Percentiles rank a stretch among this genome's conserved stretches.
These are phyloP conservation scores for Trichosanthes cucumerina DNA, from an alignment of 306 rosid genomes.

Conservation along the genomic window DNA sequence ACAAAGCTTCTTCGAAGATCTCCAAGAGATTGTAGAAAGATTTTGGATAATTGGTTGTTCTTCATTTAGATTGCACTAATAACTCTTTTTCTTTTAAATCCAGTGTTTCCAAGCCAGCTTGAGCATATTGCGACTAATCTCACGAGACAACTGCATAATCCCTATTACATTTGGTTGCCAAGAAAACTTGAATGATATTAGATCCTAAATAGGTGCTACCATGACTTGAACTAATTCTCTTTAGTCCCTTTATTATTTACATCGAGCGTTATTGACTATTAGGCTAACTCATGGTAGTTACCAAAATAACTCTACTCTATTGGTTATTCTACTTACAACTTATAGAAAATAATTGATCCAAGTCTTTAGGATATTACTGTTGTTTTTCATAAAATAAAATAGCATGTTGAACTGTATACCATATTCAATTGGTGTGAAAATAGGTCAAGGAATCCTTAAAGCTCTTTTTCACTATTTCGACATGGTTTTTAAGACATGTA, in stretches of 20 bases:
- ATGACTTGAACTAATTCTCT: neutral
- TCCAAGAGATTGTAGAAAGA: neutral
- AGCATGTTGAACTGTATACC: neutral
- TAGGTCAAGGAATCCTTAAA: neutral
- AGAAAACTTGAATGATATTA: no score
- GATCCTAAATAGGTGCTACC: no score
- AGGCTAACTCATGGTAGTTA: neutral
- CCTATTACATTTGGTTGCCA: neutral
- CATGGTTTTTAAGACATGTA: constrained; percentile 15
- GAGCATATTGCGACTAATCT: neutral
- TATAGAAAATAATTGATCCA: neutral
- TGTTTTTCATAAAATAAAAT: neutral
- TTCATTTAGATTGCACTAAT: neutral
- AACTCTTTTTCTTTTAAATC: neutral
- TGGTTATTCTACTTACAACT: neutral
- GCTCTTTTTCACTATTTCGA: neutral
- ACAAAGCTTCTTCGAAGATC: neutral
- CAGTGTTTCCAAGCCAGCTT: neutral
- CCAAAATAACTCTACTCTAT: neutral
- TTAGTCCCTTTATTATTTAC: neutral
- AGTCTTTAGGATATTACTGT: neutral
- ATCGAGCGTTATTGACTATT: neutral
- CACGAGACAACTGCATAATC: neutral
- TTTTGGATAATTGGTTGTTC: neutral
- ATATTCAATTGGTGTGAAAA: neutral